Percentiles rank a stretch among this genome's conserved stretches.
Evolutionary conservation across 352 stramenopile species (phyloP).

Genomic region (Globisporangium viniferum): DNA sequence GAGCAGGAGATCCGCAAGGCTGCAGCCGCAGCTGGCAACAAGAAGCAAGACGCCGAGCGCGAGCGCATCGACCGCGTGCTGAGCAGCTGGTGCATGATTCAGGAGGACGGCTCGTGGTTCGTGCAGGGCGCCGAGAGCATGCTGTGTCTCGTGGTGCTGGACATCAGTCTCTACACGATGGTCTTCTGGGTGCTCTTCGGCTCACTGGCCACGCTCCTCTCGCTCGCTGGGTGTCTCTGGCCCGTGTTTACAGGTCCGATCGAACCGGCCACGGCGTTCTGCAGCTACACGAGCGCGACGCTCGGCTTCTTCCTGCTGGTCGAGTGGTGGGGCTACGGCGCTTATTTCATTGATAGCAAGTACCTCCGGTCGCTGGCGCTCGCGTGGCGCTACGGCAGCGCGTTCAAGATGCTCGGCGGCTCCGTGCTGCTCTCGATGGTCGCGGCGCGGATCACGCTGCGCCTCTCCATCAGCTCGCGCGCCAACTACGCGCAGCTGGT

Average conservation of each 20-base stretch:
- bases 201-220: constrained; percentile 20
- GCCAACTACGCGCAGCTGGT: constrained; percentile 22
- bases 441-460: constrained; percentile 28
- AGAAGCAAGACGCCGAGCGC: constrained; percentile 6
- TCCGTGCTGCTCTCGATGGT: constrained; percentile 26
- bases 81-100: constrained; percentile 41
- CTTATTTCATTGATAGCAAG: constrained; percentile 40
- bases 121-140: constrained; percentile 50
- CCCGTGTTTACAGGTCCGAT: background rate
- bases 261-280: constrained; percentile 20
- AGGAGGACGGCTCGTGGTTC: constrained; percentile 33
- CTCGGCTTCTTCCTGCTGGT: constrained; percentile 37
- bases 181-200: constrained; percentile 37
- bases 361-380: constrained; percentile 37
- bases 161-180: constrained; percentile 50
- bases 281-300: constrained; percentile 31
- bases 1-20: background rate
- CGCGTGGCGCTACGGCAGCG: constrained; percentile 34
- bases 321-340: constrained; percentile 55
- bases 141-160: constrained; percentile 55
- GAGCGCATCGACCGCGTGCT: constrained; percentile 27
- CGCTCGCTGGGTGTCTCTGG: constrained; percentile 13
- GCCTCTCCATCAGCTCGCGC: constrained; percentile 9
- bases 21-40: constrained; percentile 4
- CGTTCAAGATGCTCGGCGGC: constrained; percentile 32